Conservation (phyloP, 139 green algal genomes). For the Limnomonas spitsbergensis region DNA sequence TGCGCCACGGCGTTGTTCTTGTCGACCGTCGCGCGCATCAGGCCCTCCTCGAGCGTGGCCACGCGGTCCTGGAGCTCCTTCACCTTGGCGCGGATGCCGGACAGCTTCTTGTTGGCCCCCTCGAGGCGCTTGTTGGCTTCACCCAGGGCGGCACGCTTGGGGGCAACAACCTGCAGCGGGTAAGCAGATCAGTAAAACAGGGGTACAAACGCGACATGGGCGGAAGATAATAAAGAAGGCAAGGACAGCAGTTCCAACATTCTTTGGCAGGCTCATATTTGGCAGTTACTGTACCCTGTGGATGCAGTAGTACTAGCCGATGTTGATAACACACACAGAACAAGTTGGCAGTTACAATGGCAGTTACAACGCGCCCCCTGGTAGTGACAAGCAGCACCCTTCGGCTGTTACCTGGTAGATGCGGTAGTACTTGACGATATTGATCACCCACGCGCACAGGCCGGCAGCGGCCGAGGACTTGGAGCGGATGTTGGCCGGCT, state of each 20-base stretch:
- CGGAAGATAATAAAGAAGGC: no score
- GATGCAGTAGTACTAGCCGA: no score
- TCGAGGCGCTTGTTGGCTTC: conserved; percentile 85
- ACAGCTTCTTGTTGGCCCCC: conserved; percentile 82
- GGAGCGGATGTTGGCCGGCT: conserved; percentile 67
- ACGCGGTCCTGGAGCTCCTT: conserved; percentile 83
- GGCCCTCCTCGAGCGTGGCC: conserved; percentile 66
- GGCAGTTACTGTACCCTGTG: no score
- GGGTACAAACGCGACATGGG: neutral
- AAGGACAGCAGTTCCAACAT: no score
- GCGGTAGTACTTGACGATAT: conserved; percentile 93
- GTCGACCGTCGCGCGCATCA: conserved; percentile 86
- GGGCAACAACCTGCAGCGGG: conserved; percentile 70
- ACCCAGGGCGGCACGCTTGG: conserved; percentile 76
- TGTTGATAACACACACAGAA: no score
- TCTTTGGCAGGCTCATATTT: no score
- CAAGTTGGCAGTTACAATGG: no score
- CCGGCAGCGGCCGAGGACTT: conserved; percentile 87
- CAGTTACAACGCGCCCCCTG: no score
- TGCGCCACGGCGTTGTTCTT: conserved; percentile 82
- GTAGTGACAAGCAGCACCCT: no score
- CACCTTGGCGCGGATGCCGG: conserved; percentile 72
- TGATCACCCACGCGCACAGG: conserved; percentile 86
- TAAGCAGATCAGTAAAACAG: no score
- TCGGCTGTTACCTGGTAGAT: conserved; percentile 81